Evolutionary conservation across 2,329 filamentous ascomycete species (phyloP), one percentile per base, ranked within the genome.

Genomic region (Fusarium sacchari): DNA sequence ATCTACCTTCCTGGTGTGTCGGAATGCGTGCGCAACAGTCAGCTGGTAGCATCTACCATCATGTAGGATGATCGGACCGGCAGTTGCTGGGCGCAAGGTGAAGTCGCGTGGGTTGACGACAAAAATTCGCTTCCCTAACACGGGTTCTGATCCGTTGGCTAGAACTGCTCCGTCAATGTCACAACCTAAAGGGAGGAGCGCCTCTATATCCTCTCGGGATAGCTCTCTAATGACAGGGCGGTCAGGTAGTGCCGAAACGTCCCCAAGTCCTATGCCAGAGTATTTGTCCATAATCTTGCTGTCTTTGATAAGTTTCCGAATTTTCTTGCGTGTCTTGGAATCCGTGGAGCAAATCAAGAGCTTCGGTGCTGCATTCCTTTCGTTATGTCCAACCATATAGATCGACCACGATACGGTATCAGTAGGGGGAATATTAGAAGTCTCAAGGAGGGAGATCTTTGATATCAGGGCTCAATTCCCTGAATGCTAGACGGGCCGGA

Each of bases 21-120:
- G 24, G 6, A 46, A 46, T 28, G 3, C 26, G 9, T 46, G 43
- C 1, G 43, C 43, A 46, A 46, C 43, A 15, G 43, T 28, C 0
- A 46, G 9, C 10, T 47, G 44, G 14, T 17, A 47, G 44, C 26
- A 47, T 30, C 0, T 17, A 0, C 2, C 44, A 6, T 0, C 44
- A 0, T 17, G 26, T 0, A 30, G 30, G 0, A 30, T 30, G 6
- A 30, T 22, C 1, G 26, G 44, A 0, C 44, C 28, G 4, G 44
- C 1, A 0, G 26, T 47, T n/a, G 14, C 44, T 30, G 26, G 44
- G 26, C 26, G 44, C 12, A 47, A n/a, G 20, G 26, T 22, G 26
- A 47, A 47, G 26, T 12, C 13, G 0, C 28, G 3, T 0, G 44
- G 44, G 3, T 47, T 47, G 26, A 28, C 44, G 44, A 30, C 13